phyloP scores from a whole-genome alignment of 2,329 filamentous ascomycete genomes.

The Nigrospora osmanthi region DNA sequence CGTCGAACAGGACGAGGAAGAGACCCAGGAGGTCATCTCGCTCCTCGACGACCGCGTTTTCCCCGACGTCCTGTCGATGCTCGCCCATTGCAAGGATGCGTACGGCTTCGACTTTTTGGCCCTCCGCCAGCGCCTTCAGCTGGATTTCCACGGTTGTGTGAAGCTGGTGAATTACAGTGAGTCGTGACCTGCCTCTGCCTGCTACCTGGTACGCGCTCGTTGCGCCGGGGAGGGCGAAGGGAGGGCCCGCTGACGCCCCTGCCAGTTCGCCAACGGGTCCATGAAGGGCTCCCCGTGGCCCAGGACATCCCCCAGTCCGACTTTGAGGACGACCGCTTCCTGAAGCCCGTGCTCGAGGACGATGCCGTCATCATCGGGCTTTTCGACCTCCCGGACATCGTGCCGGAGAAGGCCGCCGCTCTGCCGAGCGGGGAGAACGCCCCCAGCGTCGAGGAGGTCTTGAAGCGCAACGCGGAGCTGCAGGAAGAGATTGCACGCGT shows the following conservation, averaged over 20 bases:
- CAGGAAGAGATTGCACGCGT: conserved; percentile 54
- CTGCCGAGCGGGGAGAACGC: conserved; percentile 15
- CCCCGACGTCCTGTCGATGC: conserved; percentile 55
- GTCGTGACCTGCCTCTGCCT: conserved; percentile 3
- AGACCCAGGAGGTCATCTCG: conserved; percentile 54
- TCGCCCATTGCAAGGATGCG: conserved; percentile 59
- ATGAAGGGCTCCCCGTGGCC: conserved; percentile 37
- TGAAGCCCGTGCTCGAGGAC: conserved; percentile 80
- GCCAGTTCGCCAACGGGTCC: conserved; percentile 38
- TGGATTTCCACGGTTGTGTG: conserved; percentile 68
- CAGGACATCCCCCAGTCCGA: conserved; percentile 51
- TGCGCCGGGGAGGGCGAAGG: too few species aligned
- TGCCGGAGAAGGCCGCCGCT: conserved; percentile 15
- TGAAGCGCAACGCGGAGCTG: conserved; percentile 45
- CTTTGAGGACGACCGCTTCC: conserved; percentile 70
- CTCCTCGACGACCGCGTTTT: conserved; percentile 63
- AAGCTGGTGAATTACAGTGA: conserved; percentile 65
- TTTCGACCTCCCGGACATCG: conserved; percentile 61
- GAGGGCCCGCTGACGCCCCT: conserved; percentile 4
- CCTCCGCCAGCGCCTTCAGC: conserved; percentile 44
- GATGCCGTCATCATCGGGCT: conserved; percentile 84
- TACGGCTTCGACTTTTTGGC: conserved; percentile 60
- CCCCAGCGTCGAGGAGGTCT: conserved; percentile 27
- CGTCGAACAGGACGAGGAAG: conserved; percentile 52
- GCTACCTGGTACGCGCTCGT: not conserved